Conservation (phyloP, 768 basidiomycete genomes). For the Tricholoma sp. region DNA sequence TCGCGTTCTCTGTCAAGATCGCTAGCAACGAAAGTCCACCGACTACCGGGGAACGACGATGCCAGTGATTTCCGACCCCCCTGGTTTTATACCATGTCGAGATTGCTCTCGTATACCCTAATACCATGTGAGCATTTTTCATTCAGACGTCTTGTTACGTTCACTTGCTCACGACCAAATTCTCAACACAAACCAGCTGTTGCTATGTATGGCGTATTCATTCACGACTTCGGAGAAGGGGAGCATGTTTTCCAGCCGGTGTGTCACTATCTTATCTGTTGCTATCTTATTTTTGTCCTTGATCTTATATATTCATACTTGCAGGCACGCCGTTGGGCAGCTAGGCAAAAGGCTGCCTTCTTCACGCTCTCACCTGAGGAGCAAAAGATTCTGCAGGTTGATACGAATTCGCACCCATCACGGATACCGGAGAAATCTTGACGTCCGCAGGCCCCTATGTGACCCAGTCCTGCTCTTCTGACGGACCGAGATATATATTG, state of each 20-base stretch:
- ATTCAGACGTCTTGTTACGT: neutral
- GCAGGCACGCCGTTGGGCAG: constrained; percentile 58
- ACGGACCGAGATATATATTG: neutral
- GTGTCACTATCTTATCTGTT: constrained; percentile 19
- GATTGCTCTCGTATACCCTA: constrained; percentile 46
- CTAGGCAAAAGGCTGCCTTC: constrained; percentile 42
- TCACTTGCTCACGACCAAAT: neutral
- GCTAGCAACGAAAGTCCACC: constrained; percentile 14
- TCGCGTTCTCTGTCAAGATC: constrained; percentile 3
- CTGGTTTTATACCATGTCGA: constrained; percentile 53
- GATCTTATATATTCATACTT: neutral
- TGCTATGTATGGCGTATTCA: constrained; percentile 53
- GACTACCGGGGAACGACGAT: constrained; percentile 10
- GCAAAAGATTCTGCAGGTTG: constrained; percentile 27
- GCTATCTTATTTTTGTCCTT: neutral
- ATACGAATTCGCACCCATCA: neutral
- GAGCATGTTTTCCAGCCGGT: constrained; percentile 72
- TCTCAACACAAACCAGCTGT: constrained; percentile 31
- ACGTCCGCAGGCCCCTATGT: neutral
- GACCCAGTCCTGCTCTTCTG: neutral
- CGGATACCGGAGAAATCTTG: neutral
- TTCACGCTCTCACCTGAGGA: constrained; percentile 59
- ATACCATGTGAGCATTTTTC: constrained; percentile 44
- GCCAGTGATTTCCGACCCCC: constrained; percentile 50
- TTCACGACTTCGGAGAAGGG: constrained; percentile 64